Evolutionary conservation across 2,329 filamentous ascomycete species (phyloP).

Genomic region (Penicillium sp.): DNA sequence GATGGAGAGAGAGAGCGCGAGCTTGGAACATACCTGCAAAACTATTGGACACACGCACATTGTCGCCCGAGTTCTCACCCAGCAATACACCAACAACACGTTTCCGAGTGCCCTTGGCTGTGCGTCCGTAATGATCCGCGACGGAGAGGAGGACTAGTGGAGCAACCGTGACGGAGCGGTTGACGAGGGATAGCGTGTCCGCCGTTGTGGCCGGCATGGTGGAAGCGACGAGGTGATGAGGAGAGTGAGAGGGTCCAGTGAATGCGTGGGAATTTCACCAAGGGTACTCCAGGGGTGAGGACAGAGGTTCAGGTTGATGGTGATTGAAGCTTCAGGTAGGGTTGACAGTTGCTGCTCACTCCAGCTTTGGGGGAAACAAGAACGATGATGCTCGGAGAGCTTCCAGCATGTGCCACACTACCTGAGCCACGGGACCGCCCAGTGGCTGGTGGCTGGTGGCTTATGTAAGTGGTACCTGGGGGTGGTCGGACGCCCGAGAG

Average conservation of each 20-base stretch:
- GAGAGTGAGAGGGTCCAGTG: constrained; percentile 1
- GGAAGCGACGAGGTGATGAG: neutral
- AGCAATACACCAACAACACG: constrained; percentile 91
- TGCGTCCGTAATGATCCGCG: constrained; percentile 96
- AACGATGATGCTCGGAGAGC: constrained; percentile 19
- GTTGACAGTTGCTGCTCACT: neutral
- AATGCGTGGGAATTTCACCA: neutral
- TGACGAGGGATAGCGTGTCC: constrained; percentile 92
- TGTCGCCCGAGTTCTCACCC: constrained; percentile 93
- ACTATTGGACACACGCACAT: constrained; percentile 96
- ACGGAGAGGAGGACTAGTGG: constrained; percentile 95
- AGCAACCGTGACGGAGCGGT: constrained; percentile 90
- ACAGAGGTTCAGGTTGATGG: neutral
- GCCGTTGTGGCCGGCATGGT: constrained; percentile 94
- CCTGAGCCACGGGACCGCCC: constrained; percentile 6
- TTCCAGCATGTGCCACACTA: constrained; percentile 12
- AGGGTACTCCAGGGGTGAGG: neutral
- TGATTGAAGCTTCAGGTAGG: neutral
- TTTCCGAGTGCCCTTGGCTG: constrained; percentile 78
- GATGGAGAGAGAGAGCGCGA: constrained; percentile 6
- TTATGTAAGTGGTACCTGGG: constrained; percentile 12
- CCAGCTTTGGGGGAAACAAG: constrained; percentile 5
- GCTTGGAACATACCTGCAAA: constrained; percentile 72
- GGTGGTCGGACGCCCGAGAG: too few species aligned
- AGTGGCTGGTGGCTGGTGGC: constrained; percentile 7